phyloP scores from a whole-genome alignment of 148 eudicot genomes.

The Suaeda aralocaspica region DNA sequence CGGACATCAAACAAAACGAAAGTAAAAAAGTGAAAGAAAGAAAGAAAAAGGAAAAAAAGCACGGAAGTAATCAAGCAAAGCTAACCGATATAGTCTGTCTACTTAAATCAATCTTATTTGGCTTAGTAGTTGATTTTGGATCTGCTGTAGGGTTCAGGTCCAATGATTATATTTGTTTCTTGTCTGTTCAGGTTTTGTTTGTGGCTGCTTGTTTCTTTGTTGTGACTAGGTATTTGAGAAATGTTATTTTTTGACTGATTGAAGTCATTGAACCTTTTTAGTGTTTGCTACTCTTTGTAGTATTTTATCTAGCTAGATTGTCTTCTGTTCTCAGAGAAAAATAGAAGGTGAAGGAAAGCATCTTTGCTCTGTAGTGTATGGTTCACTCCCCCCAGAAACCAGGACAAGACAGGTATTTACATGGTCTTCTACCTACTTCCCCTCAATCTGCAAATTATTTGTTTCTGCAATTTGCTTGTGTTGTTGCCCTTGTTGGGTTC shows the following conservation, averaged over 20 bases:
- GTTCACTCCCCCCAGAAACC: conserved; percentile 92
- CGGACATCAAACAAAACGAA: no score
- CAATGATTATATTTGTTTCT: not conserved
- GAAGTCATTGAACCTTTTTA: not conserved
- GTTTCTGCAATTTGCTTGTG: not conserved
- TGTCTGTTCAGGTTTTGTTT: not conserved
- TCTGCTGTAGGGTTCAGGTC: not conserved
- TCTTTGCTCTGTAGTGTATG: conserved; percentile 97
- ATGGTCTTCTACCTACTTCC: not conserved
- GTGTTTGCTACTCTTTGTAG: conserved; percentile 1
- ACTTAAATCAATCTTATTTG: no score
- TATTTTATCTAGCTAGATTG: conserved; percentile 2
- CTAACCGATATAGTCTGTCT: no score
- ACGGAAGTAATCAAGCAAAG: no score
- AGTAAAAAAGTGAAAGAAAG: no score
- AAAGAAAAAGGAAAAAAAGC: no score
- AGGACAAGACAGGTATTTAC: conserved; percentile 81
- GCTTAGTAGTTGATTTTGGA: not conserved
- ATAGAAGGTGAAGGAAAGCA: conserved; percentile 66
- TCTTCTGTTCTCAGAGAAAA: conserved; percentile 45
- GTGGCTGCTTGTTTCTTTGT: not conserved
- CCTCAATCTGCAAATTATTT: not conserved
- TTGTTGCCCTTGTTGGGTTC: conserved; percentile 17
- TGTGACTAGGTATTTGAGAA: not conserved
- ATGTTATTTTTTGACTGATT: not conserved